These are phyloP conservation scores for Zopfia rhizophila DNA, from an alignment of 2,329 filamentous ascomycete species.

Conservation along the genomic window DNA sequence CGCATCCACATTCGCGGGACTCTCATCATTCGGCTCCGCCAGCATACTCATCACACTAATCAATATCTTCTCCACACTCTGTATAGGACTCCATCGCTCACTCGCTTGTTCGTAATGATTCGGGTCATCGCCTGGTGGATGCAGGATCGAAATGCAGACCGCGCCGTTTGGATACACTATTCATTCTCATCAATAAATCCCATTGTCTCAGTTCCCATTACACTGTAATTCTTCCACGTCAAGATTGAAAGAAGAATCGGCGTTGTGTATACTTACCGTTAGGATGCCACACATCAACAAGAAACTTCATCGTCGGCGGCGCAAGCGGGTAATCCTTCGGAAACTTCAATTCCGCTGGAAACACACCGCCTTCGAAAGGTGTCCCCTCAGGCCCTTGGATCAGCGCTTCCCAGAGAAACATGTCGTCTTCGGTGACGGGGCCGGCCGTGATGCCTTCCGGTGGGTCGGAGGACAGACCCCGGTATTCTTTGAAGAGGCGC, in stretches of 20 bases:
- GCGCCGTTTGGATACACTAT: constrained; percentile 83
- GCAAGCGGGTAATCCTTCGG: constrained; percentile 86
- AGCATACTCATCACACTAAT: constrained; percentile 93
- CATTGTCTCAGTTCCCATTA: background rate
- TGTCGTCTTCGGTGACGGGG: constrained; percentile 91
- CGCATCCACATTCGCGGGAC: constrained; percentile 93
- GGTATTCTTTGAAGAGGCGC: constrained; percentile 96
- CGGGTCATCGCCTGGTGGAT: constrained; percentile 92
- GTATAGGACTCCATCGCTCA: constrained; percentile 94
- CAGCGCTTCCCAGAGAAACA: constrained; percentile 94
- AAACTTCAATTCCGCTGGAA: constrained; percentile 85
- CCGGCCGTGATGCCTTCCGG: constrained; percentile 98
- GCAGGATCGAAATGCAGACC: constrained; percentile 97
- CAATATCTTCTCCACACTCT: constrained; percentile 93
- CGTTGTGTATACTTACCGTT: constrained; percentile 72
- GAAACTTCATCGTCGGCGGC: constrained; percentile 90
- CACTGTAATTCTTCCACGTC: background rate
- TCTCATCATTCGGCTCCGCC: constrained; percentile 92
- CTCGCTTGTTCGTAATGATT: constrained; percentile 91
- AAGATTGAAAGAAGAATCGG: constrained; percentile 7
- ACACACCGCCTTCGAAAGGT: constrained; percentile 95
- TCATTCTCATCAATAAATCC: background rate
- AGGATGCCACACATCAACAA: constrained; percentile 88
- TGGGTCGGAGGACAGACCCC: constrained; percentile 89
- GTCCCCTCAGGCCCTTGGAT: constrained; percentile 96